Base-by-base conservation (phyloP, 2,329 filamentous ascomycete genomes). In the Penicillium sp. region DNA sequence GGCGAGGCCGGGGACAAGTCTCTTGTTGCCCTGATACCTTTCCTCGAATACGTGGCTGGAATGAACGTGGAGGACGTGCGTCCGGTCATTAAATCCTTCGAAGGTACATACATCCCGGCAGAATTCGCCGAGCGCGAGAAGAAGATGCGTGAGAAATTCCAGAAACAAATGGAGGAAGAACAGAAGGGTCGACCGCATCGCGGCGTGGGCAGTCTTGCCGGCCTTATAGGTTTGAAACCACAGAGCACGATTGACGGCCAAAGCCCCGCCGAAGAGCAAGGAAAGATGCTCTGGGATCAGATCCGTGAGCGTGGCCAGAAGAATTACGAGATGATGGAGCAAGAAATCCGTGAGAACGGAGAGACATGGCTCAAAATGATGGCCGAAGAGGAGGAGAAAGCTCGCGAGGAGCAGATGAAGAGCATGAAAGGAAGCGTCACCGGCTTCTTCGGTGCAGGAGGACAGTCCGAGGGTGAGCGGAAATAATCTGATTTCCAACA, bases 351-450 rank as follows among this genome's bases (percentile, higher is more conserved):
- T 47, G 89, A 95, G 73, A 94, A 97, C 70, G 94, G 92, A 52
- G 91, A 93, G 72, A 91, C 93, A 77, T 97, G 92, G 90, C 80
- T 99, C 64, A 93, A 97, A 74, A 92, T 97, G 80, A 92, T 96
- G 80, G 89, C 89, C 45, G 87, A 87, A 49, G 84, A 90, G 70
- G 88, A 92, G 78, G 93, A 97, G 80, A 92, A 91, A 79, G 81
- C 86, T 61, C 89, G 92, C 73, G 89, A 96, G 68, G 91, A 96
- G 75, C 88, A 88, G 66, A 92, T 96, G 87, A 89, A 88, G 76
- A 90, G 83, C 68, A 96, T 96, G 90, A 94, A 93, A 83, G 83
- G 82, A 58, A 87, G 87, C 26, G 86, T 94, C 66, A 80, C 81
- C 38, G 79, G 84, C 50, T 77, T 79, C 68, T 79, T 83, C 61